Percentiles rank a stretch among this genome's conserved stretches.
These are phyloP conservation scores for Boletus subcaerulescens DNA, from an alignment of 768 basidiomycete species.

Conservation along the genomic window DNA sequence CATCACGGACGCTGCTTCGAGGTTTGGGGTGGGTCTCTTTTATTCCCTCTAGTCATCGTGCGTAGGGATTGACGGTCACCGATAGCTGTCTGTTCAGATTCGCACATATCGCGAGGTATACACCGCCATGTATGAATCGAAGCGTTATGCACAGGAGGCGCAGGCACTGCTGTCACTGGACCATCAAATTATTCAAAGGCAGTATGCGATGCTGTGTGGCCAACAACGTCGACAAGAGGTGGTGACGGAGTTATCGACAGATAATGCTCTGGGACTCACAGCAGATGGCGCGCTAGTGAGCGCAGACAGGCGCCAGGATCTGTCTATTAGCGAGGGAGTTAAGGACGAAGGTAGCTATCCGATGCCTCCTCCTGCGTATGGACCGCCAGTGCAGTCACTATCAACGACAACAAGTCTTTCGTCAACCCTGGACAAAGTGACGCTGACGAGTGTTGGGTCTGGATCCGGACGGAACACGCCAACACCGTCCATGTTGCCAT, in stretches of 20 bases:
- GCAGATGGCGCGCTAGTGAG: background rate
- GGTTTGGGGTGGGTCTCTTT: slow-evolving; percentile 21
- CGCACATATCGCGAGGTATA: slow-evolving; percentile 53
- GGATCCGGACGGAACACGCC: background rate
- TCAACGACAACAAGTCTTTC: background rate
- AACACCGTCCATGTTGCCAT: background rate
- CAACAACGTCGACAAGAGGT: slow-evolving; percentile 2
- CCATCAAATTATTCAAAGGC: slow-evolving; percentile 11
- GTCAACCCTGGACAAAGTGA: background rate
- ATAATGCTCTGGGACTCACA: slow-evolving; percentile 11
- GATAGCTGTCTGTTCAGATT: slow-evolving; percentile 47
- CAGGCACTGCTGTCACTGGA: slow-evolving; percentile 18
- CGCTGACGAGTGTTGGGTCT: background rate
- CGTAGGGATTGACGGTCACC: background rate
- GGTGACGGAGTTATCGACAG: background rate
- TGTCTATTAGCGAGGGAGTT: background rate
- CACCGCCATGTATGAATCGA: slow-evolving; percentile 30
- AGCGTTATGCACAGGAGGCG: slow-evolving; percentile 18
- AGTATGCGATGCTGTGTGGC: slow-evolving; percentile 9
- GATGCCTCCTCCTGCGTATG: slow-evolving; percentile 8
- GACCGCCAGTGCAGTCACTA: background rate
- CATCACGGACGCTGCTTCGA: slow-evolving; percentile 44
- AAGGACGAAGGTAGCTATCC: background rate
- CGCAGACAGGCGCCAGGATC: background rate
- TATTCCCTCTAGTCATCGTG: background rate